phyloP scores from a whole-genome alignment of 2,329 filamentous ascomycete species.

The Microsporum ferrugineum region DNA sequence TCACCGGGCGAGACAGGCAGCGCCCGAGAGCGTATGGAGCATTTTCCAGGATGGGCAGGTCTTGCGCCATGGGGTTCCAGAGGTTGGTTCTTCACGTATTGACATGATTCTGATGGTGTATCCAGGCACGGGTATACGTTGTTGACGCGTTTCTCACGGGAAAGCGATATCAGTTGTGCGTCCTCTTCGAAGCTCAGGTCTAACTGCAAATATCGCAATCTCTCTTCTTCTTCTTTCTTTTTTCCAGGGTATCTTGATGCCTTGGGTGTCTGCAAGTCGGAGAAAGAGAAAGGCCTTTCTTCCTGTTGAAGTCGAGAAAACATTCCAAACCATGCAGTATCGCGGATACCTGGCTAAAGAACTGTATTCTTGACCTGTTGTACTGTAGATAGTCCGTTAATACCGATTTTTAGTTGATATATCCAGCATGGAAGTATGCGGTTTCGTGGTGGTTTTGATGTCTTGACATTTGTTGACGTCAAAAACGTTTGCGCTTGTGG shows the following conservation, averaged over 20 bases:
- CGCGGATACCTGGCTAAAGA: not conserved
- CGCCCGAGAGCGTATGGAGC: not conserved
- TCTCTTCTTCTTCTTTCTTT: not conserved
- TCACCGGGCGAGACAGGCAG: not conserved
- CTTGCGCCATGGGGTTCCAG: not conserved
- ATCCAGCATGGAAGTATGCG: not conserved
- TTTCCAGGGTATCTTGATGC: not conserved
- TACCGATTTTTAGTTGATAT: not conserved
- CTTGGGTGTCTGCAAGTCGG: not conserved
- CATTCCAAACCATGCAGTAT: not conserved
- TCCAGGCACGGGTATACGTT: not conserved
- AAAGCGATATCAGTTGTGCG: not conserved
- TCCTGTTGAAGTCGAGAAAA: not conserved
- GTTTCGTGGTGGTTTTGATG: not conserved
- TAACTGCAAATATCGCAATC: too few relatives aligned
- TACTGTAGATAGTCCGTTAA: not conserved
- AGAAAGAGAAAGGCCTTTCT: not conserved
- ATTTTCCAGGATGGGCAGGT: not conserved
- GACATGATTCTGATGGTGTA: not conserved
- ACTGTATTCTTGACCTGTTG: not conserved
- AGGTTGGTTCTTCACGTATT: not conserved
- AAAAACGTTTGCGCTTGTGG: not conserved
- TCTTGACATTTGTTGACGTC: not conserved
- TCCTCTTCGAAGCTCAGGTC: not conserved
- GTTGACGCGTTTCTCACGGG: not conserved